phyloP scores from a whole-genome alignment of 169 alveolate species.

The Neospora caninum region DNA sequence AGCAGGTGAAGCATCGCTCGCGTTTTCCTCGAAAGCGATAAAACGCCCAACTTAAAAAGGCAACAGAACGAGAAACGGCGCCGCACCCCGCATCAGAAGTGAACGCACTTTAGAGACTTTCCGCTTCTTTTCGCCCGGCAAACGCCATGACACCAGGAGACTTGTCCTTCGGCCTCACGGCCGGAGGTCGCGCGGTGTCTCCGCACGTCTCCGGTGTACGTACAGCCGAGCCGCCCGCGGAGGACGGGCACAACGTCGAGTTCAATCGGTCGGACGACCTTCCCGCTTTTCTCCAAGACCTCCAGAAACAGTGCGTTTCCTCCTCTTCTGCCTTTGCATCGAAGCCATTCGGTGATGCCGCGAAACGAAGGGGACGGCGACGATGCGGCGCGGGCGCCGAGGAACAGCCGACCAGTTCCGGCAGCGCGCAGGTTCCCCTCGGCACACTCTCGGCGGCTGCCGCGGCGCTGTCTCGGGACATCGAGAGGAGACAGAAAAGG shows the following conservation, averaged over 20 bases:
- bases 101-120: too few relatives aligned
- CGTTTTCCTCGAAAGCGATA: too few relatives aligned
- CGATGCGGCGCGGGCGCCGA: background rate
- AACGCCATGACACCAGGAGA: too few relatives aligned
- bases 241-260: background rate
- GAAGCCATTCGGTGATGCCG: background rate
- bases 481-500: background rate
- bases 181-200: background rate
- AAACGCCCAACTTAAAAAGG: too few relatives aligned
- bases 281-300: background rate
- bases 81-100: too few relatives aligned
- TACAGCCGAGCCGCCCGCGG: background rate
- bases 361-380: background rate
- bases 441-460: background rate
- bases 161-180: too few relatives aligned
- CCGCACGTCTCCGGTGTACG: background rate
- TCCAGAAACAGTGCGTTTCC: background rate
- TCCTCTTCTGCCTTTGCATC: background rate
- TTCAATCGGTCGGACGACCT: background rate
- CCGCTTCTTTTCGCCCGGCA: too few relatives aligned
- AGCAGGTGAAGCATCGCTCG: too few relatives aligned
- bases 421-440: too few relatives aligned
- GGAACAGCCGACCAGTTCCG: background rate
- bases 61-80: too few relatives aligned
- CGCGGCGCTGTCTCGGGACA: background rate